phyloP scores from a whole-genome alignment of 1,284 basidiomycete species.

The Sutorius eximius region DNA sequence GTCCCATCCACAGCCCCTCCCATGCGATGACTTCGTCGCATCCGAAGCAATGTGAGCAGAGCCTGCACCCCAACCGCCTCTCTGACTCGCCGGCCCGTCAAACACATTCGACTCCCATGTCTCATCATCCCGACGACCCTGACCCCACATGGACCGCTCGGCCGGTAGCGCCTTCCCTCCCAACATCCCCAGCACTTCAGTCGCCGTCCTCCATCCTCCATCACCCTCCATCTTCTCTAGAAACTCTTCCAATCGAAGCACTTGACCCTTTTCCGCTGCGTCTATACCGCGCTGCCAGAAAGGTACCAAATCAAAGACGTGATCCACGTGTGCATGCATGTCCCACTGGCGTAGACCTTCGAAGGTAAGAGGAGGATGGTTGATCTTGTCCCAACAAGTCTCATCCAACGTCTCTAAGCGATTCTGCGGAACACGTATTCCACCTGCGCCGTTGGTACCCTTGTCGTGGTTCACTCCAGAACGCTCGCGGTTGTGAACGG shows the following conservation, averaged over 20 bases:
- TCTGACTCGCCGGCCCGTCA: constrained; percentile 1
- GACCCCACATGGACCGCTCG: constrained; percentile 13
- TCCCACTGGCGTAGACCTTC: constrained; percentile 50
- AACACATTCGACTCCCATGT: constrained; percentile 8
- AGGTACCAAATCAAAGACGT: constrained; percentile 46
- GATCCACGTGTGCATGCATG: constrained; percentile 49
- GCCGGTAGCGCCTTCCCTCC: constrained; percentile 13
- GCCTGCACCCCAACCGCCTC: constrained; percentile 17
- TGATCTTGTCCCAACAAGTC: constrained; percentile 22
- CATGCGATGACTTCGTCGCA: constrained; percentile 21
- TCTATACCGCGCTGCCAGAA: constrained; percentile 57
- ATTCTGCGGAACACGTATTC: background rate
- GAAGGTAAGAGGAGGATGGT: constrained; percentile 32
- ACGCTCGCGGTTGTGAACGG: constrained; percentile 21
- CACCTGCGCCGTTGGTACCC: background rate
- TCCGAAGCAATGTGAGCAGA: constrained; percentile 19
- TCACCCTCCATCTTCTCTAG: constrained; percentile 40
- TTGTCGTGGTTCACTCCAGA: constrained; percentile 23
- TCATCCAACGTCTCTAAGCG: constrained; percentile 15
- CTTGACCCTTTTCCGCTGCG: constrained; percentile 50
- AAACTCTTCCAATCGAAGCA: constrained; percentile 50
- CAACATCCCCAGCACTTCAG: constrained; percentile 31
- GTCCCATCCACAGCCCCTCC: constrained; percentile 22
- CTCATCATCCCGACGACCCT: background rate
- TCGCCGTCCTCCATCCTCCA: constrained; percentile 31